These are phyloP conservation scores for Cladosporium phlei DNA, from an alignment of 2,329 filamentous ascomycete genomes.

Conservation along the genomic window DNA sequence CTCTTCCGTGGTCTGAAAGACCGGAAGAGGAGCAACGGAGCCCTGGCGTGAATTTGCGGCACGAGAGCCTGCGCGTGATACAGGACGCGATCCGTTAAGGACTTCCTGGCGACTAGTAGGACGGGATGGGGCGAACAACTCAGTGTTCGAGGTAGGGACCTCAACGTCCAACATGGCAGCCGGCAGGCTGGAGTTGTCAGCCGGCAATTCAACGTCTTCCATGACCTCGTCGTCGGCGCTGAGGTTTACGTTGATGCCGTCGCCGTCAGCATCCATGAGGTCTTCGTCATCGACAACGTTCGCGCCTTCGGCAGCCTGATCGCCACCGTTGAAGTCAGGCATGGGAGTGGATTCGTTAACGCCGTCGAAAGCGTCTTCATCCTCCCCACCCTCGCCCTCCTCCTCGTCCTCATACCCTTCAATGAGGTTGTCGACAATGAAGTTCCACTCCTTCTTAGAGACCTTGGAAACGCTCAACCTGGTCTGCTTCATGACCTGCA, in stretches of 20 bases:
- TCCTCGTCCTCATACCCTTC: slow-evolving; percentile 23
- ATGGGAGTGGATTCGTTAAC: not conserved
- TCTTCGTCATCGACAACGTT: not conserved
- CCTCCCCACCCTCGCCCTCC: not conserved
- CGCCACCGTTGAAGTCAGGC: not conserved
- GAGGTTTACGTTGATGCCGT: too few species aligned
- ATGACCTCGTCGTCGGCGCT: too few species aligned
- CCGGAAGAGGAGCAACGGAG: not conserved
- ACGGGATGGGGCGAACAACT: not conserved
- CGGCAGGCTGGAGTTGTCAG: too few species aligned
- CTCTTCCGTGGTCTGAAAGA: not conserved
- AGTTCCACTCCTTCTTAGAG: slow-evolving; percentile 59
- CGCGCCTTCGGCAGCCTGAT: slow-evolving; percentile 15
- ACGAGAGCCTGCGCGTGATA: not conserved
- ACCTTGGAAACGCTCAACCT: slow-evolving; percentile 76
- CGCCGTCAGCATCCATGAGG: too few species aligned
- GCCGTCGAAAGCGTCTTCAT: not conserved
- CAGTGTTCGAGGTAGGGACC: not conserved
- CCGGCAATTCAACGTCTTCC: too few species aligned
- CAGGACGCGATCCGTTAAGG: not conserved
- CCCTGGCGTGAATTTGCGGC: not conserved
- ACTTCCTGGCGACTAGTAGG: not conserved
- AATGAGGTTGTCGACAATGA: slow-evolving; percentile 45
- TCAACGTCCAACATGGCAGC: too few species aligned
- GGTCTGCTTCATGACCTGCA: slow-evolving; percentile 80